Base-by-base conservation (phyloP, 176 grass and related monocot genomes). In the Musa schizocarpa region DNA sequence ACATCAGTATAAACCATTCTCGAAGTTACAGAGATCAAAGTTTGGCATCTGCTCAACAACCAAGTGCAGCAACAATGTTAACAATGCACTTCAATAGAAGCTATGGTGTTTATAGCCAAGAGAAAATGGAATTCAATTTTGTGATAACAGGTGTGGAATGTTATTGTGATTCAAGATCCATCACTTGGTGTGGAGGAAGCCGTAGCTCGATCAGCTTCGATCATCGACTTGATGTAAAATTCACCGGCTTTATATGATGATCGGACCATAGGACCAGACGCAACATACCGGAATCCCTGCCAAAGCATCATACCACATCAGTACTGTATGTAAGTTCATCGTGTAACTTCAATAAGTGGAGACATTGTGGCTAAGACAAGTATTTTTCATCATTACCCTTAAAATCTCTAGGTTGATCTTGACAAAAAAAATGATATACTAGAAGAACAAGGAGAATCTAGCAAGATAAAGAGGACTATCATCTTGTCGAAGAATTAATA, bases 141-240 rank as follows among this genome's bases (percentile, higher is more conserved):
- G 17, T 70, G 25, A 50, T 50, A 2, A 50, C 5, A 49, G 48
- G 68, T 50, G 8, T 49, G 11, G 16, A 50, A 70, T 50, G 21
- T 26, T 13, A 20, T 9, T 50, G 25, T 34, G 19, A 20, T 52
- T 50, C 13, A 48, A 43, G 34, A 43, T 43, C 34, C 34, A 43
- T 19, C 34, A 76, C 19, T 14, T 27, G 50, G 17, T 27, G 72
- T 17, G 63, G 77, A 65, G 9, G 71, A 50, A 59, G 71, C 11
- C 86, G 81, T 88, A 63, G 29, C 82, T 55, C 87, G 79, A 20
- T 96, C 93, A 20, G 88, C 85, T 83, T 96, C 93, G 6, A 92
- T 96, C 93, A 96, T 92, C 17, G 93, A 84, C 14, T 92, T 96
- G 79, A 96, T 96, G 67, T 96, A 96, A 77, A 92, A 96, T 64